Percentiles rank a stretch among this genome's conserved stretches.
Conservation (phyloP, 176 grass and related monocot genomes). For the Oryza meyeriana region DNA sequence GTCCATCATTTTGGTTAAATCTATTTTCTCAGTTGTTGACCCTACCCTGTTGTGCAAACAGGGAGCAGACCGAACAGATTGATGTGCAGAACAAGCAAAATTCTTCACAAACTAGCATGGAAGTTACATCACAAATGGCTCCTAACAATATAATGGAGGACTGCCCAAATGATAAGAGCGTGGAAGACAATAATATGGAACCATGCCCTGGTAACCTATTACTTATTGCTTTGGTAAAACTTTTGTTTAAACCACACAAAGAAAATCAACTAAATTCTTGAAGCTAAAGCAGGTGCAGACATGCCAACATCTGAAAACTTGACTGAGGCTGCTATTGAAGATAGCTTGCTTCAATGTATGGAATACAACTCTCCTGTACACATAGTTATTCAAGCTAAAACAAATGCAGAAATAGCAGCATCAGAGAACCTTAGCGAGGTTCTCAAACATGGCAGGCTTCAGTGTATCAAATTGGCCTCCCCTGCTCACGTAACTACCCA, state of each 20-base stretch:
- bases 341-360: slow-evolving; percentile 7
- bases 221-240: neutral
- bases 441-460: slow-evolving; percentile 18
- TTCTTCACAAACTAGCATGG: slow-evolving; percentile 25
- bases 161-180: slow-evolving; percentile 20
- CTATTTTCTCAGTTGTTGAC: slow-evolving; percentile 19
- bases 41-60: slow-evolving; percentile 14
- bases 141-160: slow-evolving; percentile 24
- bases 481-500: slow-evolving; percentile 44
- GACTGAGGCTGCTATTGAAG: slow-evolving; percentile 23
- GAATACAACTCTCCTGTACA: slow-evolving; percentile 58
- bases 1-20: slow-evolving; percentile 11
- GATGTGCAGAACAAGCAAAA: slow-evolving; percentile 8
- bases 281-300: slow-evolving; percentile 42
- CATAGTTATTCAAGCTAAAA: slow-evolving; percentile 29
- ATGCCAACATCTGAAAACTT: slow-evolving; percentile 42
- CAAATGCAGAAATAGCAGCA: slow-evolving; percentile 36
- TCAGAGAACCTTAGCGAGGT: slow-evolving; percentile 22
- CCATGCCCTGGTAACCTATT: slow-evolving; percentile 47
- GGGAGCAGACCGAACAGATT: slow-evolving; percentile 34
- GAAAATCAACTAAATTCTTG: slow-evolving; percentile 21
- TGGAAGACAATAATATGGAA: slow-evolving; percentile 21
- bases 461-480: slow-evolving; percentile 44
- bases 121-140: slow-evolving; percentile 21
- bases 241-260: slow-evolving; percentile 19